Evolutionary conservation across 2,329 filamentous ascomycete genomes (phyloP).

Genomic region (Pseudocercospora musae): DNA sequence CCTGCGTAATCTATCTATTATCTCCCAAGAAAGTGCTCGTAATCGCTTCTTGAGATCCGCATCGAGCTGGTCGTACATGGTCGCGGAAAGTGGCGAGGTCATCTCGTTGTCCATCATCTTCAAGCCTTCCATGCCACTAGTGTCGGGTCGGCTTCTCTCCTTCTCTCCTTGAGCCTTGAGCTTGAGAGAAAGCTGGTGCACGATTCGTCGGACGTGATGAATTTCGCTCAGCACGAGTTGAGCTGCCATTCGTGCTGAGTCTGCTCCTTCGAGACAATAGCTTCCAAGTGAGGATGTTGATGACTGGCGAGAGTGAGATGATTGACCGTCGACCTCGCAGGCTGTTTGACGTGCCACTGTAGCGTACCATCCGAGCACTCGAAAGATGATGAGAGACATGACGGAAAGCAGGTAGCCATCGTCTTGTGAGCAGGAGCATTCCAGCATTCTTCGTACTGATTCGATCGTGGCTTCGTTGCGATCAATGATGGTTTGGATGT

Average conservation of each 20-base stretch:
- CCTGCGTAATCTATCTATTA: constrained; percentile 1
- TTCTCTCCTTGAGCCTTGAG: neutral
- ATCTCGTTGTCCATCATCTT: neutral
- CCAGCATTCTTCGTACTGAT: constrained; percentile 2
- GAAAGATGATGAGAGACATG: neutral
- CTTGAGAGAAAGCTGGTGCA: neutral
- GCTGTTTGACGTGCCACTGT: neutral
- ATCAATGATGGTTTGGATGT: constrained; percentile 1
- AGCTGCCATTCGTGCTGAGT: constrained; percentile 4
- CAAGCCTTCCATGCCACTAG: neutral
- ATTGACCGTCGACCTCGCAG: neutral
- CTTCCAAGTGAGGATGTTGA: neutral
- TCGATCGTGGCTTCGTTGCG: constrained; percentile 2
- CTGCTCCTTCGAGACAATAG: neutral
- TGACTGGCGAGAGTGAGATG: neutral
- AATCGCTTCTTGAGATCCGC: constrained; percentile 3
- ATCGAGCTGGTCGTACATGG: neutral
- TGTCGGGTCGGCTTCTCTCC: neutral
- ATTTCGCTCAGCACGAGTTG: constrained; percentile 1
- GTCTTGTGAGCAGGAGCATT: constrained; percentile 4
- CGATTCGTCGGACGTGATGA: constrained; percentile 1
- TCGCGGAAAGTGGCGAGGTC: neutral
- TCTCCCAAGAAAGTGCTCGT: constrained; percentile 1
- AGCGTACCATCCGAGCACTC: constrained; percentile 3
- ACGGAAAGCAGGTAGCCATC: constrained; percentile 1